These are phyloP conservation scores for Nicotiana obtusifolia DNA, from an alignment of 257 asterid genomes.

Conservation along the genomic window DNA sequence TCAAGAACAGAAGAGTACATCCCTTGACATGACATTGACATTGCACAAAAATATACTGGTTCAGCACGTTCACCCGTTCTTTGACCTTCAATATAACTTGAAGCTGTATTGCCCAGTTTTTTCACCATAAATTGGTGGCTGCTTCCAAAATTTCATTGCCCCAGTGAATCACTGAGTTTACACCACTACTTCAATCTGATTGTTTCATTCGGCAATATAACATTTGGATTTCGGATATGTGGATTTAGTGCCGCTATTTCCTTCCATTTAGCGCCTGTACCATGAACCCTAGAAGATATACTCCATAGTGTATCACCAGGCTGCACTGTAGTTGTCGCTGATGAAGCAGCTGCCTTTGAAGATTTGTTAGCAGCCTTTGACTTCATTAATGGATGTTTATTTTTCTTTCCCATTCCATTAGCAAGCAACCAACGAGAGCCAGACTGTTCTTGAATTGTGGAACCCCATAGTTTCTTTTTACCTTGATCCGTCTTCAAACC, in stretches of 20 bases:
- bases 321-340: conserved; percentile 33
- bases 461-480: conserved; percentile 84
- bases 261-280: conserved; percentile 51
- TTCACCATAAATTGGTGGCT: background rate
- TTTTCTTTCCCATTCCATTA: conserved; percentile 98
- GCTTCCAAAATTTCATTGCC: background rate
- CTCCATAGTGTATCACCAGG: conserved; percentile 81
- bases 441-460: conserved; percentile 64
- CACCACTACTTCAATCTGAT: conserved; percentile 31
- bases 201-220: conserved; percentile 40
- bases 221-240: conserved; percentile 57
- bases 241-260: conserved; percentile 47
- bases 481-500: conserved; percentile 66
- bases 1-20: background rate
- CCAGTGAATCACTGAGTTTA: background rate
- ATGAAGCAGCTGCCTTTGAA: conserved; percentile 32
- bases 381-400: conserved; percentile 73
- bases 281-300: conserved; percentile 56
- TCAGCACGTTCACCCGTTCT: background rate
- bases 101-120: background rate
- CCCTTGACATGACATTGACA: background rate
- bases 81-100: background rate
- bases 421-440: conserved; percentile 99
- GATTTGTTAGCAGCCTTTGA: conserved; percentile 41
- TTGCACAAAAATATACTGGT: background rate